Conservation (phyloP, 2,329 filamentous ascomycete species). For the Diaporthe humulicola region DNA sequence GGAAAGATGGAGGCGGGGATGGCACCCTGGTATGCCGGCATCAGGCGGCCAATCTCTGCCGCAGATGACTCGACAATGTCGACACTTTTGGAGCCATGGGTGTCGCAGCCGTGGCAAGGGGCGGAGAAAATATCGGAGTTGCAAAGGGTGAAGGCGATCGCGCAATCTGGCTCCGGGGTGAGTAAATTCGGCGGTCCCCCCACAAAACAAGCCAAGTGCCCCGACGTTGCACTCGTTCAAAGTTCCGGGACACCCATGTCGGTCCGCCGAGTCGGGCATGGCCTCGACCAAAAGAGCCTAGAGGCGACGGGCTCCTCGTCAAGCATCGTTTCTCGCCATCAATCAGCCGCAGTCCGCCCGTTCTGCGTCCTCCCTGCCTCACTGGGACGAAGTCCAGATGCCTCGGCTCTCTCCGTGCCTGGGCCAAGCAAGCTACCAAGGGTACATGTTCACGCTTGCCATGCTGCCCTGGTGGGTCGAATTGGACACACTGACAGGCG, state of each 20-base stretch:
- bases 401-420: background rate
- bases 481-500: constrained; percentile 7
- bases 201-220: constrained; percentile 39
- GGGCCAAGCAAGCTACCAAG: background rate
- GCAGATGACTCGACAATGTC: constrained; percentile 10
- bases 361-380: constrained; percentile 2
- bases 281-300: constrained; percentile 8
- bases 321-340: background rate
- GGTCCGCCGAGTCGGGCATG: constrained; percentile 10
- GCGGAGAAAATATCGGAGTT: constrained; percentile 47
- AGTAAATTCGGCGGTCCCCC: constrained; percentile 37
- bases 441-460: background rate
- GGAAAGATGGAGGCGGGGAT: background rate
- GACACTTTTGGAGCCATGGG: background rate
- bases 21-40: background rate
- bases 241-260: constrained; percentile 15
- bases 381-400: background rate
- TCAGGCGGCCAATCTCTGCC: background rate
- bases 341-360: background rate
- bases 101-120: background rate
- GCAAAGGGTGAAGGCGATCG: constrained; percentile 12
- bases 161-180: constrained; percentile 40
- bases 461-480: background rate
- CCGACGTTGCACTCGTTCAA: constrained; percentile 43
- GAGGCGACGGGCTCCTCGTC: background rate